Evolutionary conservation across 495 filamentous ascomycete species (phyloP).

Genomic region (Usnea hakonensis): DNA sequence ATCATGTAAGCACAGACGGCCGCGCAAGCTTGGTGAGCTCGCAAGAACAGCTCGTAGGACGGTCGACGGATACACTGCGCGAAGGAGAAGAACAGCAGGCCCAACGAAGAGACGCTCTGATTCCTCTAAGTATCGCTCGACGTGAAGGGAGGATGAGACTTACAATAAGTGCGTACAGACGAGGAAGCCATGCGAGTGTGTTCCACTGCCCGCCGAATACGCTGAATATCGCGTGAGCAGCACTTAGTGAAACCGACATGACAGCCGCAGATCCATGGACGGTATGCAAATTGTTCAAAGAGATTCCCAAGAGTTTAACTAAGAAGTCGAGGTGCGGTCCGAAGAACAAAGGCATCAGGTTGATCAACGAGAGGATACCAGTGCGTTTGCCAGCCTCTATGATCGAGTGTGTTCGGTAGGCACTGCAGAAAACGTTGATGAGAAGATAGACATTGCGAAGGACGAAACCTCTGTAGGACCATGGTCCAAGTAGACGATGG

Average conservation of each 20-base stretch:
- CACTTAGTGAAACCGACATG: constrained; percentile 1
- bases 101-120: constrained; percentile 2
- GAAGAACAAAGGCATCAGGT: constrained; percentile 18
- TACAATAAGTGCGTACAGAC: constrained; percentile 2
- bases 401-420: background rate
- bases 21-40: constrained; percentile 27
- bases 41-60: constrained; percentile 33
- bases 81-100: constrained; percentile 6
- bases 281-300: constrained; percentile 16
- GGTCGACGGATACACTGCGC: background rate
- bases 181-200: background rate
- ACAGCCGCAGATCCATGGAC: constrained; percentile 23
- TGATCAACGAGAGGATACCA: constrained; percentile 7
- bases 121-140: background rate
- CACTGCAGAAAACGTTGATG: constrained; percentile 4
- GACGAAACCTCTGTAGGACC: constrained; percentile 1
- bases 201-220: background rate
- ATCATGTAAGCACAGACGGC: constrained; percentile 25
- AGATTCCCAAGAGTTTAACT: constrained; percentile 26
- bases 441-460: constrained; percentile 4
- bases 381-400: constrained; percentile 2
- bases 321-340: constrained; percentile 26
- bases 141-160: background rate
- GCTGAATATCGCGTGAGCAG: constrained; percentile 1
- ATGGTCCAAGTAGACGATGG: constrained; percentile 6